Conservation (phyloP, 1,284 basidiomycete species). For the Uromyces viciae-fabae region DNA sequence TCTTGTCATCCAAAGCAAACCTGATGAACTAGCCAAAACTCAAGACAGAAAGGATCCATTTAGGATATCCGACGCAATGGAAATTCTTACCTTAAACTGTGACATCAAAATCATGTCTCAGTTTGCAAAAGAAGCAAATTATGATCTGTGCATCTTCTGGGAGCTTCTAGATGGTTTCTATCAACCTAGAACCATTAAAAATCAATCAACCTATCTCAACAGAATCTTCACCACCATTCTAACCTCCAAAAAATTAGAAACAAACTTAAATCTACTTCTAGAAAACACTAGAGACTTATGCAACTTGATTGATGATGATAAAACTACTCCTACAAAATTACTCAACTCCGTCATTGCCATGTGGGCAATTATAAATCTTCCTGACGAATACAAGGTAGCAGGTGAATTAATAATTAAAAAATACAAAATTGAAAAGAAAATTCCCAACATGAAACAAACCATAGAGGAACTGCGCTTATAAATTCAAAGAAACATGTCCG, state of each 20-base stretch:
- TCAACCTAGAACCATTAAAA: conserved; percentile 5
- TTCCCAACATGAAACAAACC: neutral
- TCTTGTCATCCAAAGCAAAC: neutral
- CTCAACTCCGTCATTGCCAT: neutral
- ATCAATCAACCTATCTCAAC: neutral
- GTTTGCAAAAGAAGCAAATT: neutral
- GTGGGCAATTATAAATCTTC: neutral
- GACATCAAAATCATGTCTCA: neutral
- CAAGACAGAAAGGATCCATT: neutral
- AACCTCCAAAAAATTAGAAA: neutral
- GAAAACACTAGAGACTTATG: neutral
- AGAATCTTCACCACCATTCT: neutral
- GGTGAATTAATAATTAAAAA: neutral
- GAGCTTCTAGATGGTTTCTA: neutral
- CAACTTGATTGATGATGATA: neutral
- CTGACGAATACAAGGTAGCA: neutral
- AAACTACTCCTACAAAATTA: neutral
- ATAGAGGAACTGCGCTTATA: neutral
- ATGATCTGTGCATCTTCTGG: neutral
- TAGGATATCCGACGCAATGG: neutral
- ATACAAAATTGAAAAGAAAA: neutral
- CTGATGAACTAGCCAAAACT: neutral
- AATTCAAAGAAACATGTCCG: neutral
- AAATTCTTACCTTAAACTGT: conserved; percentile 3
- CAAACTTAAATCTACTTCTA: neutral